Percentiles rank a stretch among this genome's conserved stretches.
These are phyloP conservation scores for Rhizopus delemar DNA, from an alignment of 371 early-diverging fungal genomes.

Conservation along the genomic window DNA sequence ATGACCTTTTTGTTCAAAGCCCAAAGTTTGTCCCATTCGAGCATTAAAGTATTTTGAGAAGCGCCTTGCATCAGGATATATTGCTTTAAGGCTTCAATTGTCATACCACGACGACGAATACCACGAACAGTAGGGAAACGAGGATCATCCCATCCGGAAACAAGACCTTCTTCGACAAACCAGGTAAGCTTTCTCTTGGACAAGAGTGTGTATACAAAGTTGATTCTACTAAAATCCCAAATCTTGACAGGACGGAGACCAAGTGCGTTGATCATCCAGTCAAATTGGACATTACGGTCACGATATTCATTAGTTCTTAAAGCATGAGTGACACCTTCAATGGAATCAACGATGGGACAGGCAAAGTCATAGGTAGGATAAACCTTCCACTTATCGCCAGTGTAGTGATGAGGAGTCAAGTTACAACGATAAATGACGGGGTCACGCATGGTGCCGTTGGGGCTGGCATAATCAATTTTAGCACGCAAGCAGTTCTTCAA, in stretches of 20 bases:
- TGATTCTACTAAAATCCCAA: conserved; percentile 95
- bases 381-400: conserved; percentile 91
- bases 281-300: conserved; percentile 98
- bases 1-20: conserved; percentile 97
- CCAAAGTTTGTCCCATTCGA: conserved; percentile 99
- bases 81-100: conserved; percentile 95
- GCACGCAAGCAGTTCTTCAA: conserved; percentile 94
- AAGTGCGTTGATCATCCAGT: conserved; percentile 96
- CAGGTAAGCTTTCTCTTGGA: conserved; percentile 99
- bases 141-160: conserved; percentile 99
- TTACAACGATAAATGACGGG: conserved; percentile 99
- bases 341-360: conserved; percentile 97
- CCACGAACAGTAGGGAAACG: conserved; percentile 99
- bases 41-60: conserved; percentile 89
- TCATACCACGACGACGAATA: conserved; percentile 98
- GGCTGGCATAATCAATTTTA: conserved; percentile 93
- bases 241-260: conserved; percentile 86
- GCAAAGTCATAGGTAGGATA: conserved; percentile 99
- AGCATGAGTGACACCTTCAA: conserved; percentile 99
- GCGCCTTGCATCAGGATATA: conserved; percentile 99
- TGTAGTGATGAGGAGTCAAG: conserved; percentile 91
- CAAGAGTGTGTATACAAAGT: conserved; percentile 98
- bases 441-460: conserved; percentile 98
- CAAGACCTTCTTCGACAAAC: conserved; percentile 92
- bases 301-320: conserved; percentile 99